Base-by-base conservation (phyloP, 371 early-diverging fungal species). In the Actinomortierella ambigua region DNA sequence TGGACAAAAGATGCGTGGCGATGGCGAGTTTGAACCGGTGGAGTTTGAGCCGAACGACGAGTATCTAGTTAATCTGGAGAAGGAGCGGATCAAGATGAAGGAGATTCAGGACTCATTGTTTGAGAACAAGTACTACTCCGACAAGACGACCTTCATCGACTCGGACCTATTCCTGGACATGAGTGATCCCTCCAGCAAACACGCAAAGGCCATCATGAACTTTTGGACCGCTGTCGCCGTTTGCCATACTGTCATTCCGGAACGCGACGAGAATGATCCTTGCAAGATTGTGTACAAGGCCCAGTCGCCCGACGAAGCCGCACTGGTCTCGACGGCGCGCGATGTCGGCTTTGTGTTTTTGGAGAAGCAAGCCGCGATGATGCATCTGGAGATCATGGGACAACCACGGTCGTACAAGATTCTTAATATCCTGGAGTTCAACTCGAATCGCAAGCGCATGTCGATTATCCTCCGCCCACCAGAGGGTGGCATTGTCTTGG, bases 291-390 rank as follows among this genome's bases (percentile, higher is more conserved):
- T 85, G 27, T 96, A 96, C 82, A 89, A 91, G 67, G 96, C 97
- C 1, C 94, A 95, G 70, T 94, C 94, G 6, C 97, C 97, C 0
- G 98, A 96, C 65, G 97, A 97, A 70, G 93, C 94, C 3, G 98
- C 98, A 0, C 75, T 98, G 34, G 96, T 98, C 0, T 81, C 88
- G 0, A 91, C 95, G 0, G 97, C 96, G 0, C 81, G 93, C 29
- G 93, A 95, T 64, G 82, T 93, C n/a, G 97, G 97, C 0, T 96
- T 96, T 63, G 81, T 83, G 1, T 96, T 92, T 65, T 44, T 95
- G 50, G 84, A 87, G 18, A 85, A 94, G 17, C 83, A 83, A 4
- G 66, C 82, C 24, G 87, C 90, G 34, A 79, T 70, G 8, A 61
- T 95, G 11, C 66, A 64, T 2, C 70, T 93, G n/a, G 80, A 86